A percentile compares a stretch with the other conserved stretches of the same genome.
These are phyloP conservation scores for Aegilops bicornis DNA, from an alignment of 176 grass and related monocot genomes.

Conservation along the genomic window DNA sequence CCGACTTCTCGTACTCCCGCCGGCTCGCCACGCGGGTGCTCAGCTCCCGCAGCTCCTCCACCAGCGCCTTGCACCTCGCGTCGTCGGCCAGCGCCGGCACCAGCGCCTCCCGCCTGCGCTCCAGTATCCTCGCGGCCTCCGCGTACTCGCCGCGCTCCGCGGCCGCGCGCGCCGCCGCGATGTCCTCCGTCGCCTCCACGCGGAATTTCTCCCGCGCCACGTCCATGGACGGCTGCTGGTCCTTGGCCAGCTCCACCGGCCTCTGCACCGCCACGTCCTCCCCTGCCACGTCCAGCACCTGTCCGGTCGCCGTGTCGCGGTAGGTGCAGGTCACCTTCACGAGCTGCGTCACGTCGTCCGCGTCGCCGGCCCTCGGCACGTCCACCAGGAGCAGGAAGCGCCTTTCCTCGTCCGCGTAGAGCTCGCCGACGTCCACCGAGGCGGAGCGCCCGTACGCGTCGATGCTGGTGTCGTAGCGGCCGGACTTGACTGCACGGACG, in stretches of 20 bases:
- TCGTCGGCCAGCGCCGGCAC: not conserved
- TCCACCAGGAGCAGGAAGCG: not conserved
- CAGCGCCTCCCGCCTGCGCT: no score
- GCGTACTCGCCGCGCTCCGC: no score
- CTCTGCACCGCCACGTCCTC: slow-evolving; percentile 37
- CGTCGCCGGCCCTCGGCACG: no score
- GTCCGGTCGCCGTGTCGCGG: not conserved
- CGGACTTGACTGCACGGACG: slow-evolving; percentile 49
- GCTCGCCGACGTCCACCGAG: slow-evolving; percentile 62
- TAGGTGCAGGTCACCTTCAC: not conserved
- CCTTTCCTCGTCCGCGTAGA: slow-evolving; percentile 31
- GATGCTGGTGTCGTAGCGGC: slow-evolving; percentile 50
- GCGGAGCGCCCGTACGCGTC: slow-evolving; percentile 32
- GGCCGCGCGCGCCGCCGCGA: no score
- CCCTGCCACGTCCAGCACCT: not conserved
- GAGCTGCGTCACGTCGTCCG: not conserved
- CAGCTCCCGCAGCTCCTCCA: not conserved
- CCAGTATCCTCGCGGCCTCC: no score
- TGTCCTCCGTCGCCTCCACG: no score
- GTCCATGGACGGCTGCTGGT: not conserved
- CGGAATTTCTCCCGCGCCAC: not conserved
- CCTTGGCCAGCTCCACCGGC: slow-evolving; percentile 1
- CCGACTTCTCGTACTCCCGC: no score
- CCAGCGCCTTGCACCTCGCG: not conserved
- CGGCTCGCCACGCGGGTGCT: not conserved